Percentiles rank a stretch among this genome's conserved stretches.
Evolutionary conservation across 169 alveolate species (phyloP).

Genomic region (Cryptosporidium sp.): DNA sequence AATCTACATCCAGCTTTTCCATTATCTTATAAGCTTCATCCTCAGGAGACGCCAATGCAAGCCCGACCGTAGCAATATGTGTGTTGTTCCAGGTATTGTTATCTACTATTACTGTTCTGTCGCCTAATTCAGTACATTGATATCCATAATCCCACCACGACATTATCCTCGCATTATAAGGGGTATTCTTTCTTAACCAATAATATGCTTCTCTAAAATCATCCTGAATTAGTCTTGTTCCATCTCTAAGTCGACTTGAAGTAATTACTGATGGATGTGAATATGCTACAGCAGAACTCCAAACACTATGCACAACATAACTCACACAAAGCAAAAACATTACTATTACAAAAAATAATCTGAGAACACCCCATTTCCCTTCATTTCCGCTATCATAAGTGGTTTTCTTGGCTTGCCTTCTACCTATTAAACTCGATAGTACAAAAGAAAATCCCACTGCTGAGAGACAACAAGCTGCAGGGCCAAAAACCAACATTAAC

Average conservation of each 20-base stretch:
- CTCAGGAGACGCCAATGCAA: conserved; percentile 94
- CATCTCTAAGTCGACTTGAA: conserved; percentile 85
- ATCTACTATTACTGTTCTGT: conserved; percentile 97
- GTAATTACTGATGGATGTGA: conserved; percentile 92
- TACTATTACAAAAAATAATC: not conserved
- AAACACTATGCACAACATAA: conserved; percentile 90
- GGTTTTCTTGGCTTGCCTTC: not conserved
- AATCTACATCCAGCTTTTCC: conserved; percentile 93
- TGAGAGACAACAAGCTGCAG: conserved; percentile 93
- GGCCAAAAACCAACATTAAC: conserved; percentile 92
- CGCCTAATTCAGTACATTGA: conserved; percentile 95
- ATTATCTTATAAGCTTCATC: conserved; percentile 92
- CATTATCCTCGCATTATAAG: conserved; percentile 91
- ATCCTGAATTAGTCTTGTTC: conserved; percentile 93
- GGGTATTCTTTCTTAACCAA: conserved; percentile 97
- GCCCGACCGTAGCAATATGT: conserved; percentile 97
- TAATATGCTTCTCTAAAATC: conserved; percentile 98
- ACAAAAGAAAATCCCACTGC: conserved; percentile 93
- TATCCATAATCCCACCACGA: conserved; percentile 99
- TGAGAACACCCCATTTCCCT: not conserved
- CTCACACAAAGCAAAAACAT: conserved; percentile 78
- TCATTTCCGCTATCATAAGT: conserved; percentile 31
- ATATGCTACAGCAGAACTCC: conserved; percentile 93
- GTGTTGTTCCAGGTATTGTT: conserved; percentile 98
- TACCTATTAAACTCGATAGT: conserved; percentile 79